Evolutionary conservation across 164 flowering plant species (phyloP), one percentile per base, ranked within the genome.

Genomic region (grape (Vitis vinifera)): DNA sequence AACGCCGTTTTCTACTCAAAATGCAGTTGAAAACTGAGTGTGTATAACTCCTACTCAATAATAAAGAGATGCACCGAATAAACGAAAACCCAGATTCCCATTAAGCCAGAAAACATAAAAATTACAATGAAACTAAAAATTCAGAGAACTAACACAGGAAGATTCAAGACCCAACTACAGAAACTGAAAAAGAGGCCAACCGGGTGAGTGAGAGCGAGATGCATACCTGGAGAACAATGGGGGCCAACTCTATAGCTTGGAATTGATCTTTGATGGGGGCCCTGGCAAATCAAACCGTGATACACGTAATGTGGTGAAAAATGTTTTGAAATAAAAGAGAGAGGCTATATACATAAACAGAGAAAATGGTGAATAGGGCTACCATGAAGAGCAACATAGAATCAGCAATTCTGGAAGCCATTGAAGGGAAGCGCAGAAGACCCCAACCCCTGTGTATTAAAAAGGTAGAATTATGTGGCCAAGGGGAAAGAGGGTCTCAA

Each of bases 391-490:
- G 82, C 76, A 78, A 71, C 48, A 67, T 62, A 14, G 86, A 81
- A 62, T 80, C 85, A 76, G 87, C 79, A 78, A 89, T 68, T 67
- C 79, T 78, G 79, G 80, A 89, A 30, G 91, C 96, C 93, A 89
- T 88, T 51, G 51, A 15, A 77, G 66, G 75, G 77, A 68, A 71
- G 51, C 59, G 76, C 81, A 76, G 77, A 60, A 64, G 15, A 0
- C 56, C 29, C 76, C 60, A 75, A 55, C 61, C 56, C 68, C 44
- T 6, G 6, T 37, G 44, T 4, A 37, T 37, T 6, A 37, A 6
- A 37, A 37, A 37, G 44, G 44, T 37, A 37, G 44, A 37, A 37
- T 37, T 37, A 37, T 37, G 44, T 37, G 44, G 44, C 44, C 4
- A 37, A 37, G 44, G 44, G 44, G 7, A 37, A 37, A 37, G 44